A percentile compares a stretch with the other conserved stretches of the same genome.
These are phyloP conservation scores for Debaryomyces castellii DNA, from an alignment of 805 yeast genomes.

Conservation along the genomic window DNA sequence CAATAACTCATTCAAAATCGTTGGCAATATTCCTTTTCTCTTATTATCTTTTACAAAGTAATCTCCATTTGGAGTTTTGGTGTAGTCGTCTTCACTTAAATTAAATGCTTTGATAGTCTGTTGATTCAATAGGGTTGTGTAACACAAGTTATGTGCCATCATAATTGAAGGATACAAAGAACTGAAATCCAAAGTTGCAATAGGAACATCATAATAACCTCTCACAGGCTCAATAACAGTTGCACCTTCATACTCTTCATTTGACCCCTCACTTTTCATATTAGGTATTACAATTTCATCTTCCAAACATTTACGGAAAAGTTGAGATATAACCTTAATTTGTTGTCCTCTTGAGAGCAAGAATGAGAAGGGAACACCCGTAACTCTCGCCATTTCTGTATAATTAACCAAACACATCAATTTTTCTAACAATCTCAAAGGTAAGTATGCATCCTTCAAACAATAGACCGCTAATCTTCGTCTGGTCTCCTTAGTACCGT, in stretches of 20 bases:
- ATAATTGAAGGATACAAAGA: slow-evolving; percentile 96
- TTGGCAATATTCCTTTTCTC: slow-evolving; percentile 87
- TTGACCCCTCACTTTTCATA: slow-evolving; percentile 73
- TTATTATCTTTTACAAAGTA: slow-evolving; percentile 69
- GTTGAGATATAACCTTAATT: slow-evolving; percentile 93
- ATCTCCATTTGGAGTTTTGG: slow-evolving; percentile 88
- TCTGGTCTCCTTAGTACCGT: slow-evolving; percentile 89
- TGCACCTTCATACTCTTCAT: slow-evolving; percentile 98
- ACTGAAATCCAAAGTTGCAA: slow-evolving; percentile 96
- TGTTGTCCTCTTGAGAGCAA: slow-evolving; percentile 93
- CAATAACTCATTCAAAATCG: slow-evolving; percentile 83
- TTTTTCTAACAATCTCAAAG: slow-evolving; percentile 83
- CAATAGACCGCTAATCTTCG: slow-evolving; percentile 96
- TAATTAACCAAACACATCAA: slow-evolving; percentile 95
- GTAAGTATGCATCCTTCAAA: slow-evolving; percentile 92
- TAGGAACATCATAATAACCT: slow-evolving; percentile 96
- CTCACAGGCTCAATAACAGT: slow-evolving; percentile 96
- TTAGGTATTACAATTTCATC: slow-evolving; percentile 90
- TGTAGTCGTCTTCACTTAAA: slow-evolving; percentile 73
- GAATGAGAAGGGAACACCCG: slow-evolving; percentile 96
- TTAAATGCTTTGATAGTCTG: slow-evolving; percentile 64
- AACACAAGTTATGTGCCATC: slow-evolving; percentile 98
- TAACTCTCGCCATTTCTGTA: slow-evolving; percentile 99
- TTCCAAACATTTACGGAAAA: slow-evolving; percentile 87
- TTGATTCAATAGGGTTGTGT: slow-evolving; percentile 79